These are phyloP conservation scores for Sanghuangporus sanghuang DNA, from an alignment of 1,284 basidiomycete species.

Conservation along the genomic window DNA sequence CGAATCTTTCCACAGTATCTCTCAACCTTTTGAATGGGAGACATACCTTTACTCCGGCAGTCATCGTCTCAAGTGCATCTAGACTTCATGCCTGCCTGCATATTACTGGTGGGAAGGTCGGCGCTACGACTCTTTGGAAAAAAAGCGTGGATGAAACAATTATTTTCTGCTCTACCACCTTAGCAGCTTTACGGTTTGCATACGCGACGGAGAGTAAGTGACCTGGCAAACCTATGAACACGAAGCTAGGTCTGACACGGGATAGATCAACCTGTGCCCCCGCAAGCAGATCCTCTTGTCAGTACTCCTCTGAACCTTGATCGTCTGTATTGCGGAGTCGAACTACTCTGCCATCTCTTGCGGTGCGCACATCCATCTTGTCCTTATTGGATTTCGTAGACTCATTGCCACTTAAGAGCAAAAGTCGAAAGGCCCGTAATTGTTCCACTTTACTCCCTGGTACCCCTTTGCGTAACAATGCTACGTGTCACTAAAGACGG, in stretches of 20 bases:
- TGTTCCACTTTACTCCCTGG: slow-evolving; percentile 62
- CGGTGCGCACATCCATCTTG: slow-evolving; percentile 30
- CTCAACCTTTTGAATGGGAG: slow-evolving; percentile 54
- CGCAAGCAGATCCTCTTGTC: slow-evolving; percentile 33
- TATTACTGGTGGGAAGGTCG: slow-evolving; percentile 71
- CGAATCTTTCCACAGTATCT: slow-evolving; percentile 45
- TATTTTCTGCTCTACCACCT: slow-evolving; percentile 54
- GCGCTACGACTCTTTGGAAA: slow-evolving; percentile 63
- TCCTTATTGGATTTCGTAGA: slow-evolving; percentile 6
- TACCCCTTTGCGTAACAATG: slow-evolving; percentile 46
- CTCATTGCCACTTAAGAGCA: slow-evolving; percentile 34
- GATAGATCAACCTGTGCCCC: slow-evolving; percentile 9
- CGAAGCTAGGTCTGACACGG: background rate
- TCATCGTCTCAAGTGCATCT: slow-evolving; percentile 46
- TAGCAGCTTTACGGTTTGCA: slow-evolving; percentile 52
- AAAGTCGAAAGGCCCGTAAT: slow-evolving; percentile 62
- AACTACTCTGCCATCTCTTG: slow-evolving; percentile 49
- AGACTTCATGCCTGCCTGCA: slow-evolving; percentile 56
- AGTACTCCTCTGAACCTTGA: slow-evolving; percentile 54
- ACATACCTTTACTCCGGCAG: slow-evolving; percentile 33
- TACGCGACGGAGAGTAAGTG: slow-evolving; percentile 40
- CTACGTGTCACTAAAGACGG: slow-evolving; percentile 56
- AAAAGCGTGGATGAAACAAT: slow-evolving; percentile 67
- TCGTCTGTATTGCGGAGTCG: slow-evolving; percentile 49
- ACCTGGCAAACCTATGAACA: background rate